Evolutionary conservation across 2,329 filamentous ascomycete species (phyloP).

Genomic region (Fusarium concolor): DNA sequence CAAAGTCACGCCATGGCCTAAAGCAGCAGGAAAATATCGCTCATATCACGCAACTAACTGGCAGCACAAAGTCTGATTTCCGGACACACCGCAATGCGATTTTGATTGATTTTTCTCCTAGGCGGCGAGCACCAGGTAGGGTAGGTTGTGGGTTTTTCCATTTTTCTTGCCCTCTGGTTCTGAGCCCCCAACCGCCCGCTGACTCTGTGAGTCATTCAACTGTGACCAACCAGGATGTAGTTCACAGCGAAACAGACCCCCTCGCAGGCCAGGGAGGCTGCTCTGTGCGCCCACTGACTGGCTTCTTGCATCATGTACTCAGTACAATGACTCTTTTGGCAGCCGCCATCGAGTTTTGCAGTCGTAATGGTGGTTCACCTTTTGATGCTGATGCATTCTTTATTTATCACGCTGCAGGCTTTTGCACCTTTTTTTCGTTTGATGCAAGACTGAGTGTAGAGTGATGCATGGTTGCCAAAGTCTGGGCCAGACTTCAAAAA

Average conservation of each 20-base stretch:
- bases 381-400: slow-evolving; percentile 9
- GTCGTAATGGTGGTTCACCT: slow-evolving; percentile 27
- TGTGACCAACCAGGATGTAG: slow-evolving; percentile 41
- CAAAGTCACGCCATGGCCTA: slow-evolving; percentile 21
- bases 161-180: slow-evolving; percentile 31
- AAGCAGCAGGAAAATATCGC: slow-evolving; percentile 8
- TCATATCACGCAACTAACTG: slow-evolving; percentile 7
- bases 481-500: background rate
- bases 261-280: slow-evolving; percentile 44
- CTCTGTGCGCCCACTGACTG: slow-evolving; percentile 51
- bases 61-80: slow-evolving; percentile 20
- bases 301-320: slow-evolving; percentile 44
- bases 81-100: slow-evolving; percentile 34
- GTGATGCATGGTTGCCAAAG: background rate
- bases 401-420: slow-evolving; percentile 1
- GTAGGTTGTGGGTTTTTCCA: slow-evolving; percentile 40
- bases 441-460: background rate
- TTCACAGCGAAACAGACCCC: slow-evolving; percentile 34
- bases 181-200: slow-evolving; percentile 35
- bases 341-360: slow-evolving; percentile 12
- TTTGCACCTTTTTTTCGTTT: background rate
- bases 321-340: slow-evolving; percentile 30
- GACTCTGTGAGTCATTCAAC: slow-evolving; percentile 45
- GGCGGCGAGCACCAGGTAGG: slow-evolving; percentile 10
- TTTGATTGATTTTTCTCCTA: slow-evolving; percentile 14